Percentiles rank a stretch among this genome's conserved stretches.
These are phyloP conservation scores for Acer campestre DNA, from an alignment of 345 rosid genomes.

Conservation along the genomic window DNA sequence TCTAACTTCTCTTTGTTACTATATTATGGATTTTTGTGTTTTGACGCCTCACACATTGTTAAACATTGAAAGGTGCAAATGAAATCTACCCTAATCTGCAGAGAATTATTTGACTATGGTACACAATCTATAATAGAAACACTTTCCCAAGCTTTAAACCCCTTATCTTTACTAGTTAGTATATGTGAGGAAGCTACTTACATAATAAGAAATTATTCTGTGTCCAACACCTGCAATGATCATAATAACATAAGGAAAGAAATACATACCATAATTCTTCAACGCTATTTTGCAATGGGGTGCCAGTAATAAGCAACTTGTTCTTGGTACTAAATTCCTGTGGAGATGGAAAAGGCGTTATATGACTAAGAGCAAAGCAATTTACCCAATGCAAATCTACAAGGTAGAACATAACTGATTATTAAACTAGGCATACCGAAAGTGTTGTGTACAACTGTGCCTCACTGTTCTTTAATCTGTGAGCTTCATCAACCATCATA, in stretches of 20 bases:
- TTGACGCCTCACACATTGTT: too few species aligned
- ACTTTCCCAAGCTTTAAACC: not conserved
- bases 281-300: conserved; percentile 97
- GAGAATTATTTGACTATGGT: not conserved
- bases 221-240: not conserved
- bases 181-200: not conserved
- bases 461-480: conserved; percentile 96
- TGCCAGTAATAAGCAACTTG: conserved; percentile 96
- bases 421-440: conserved; percentile 47
- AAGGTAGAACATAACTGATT: conserved; percentile 10
- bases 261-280: conserved; percentile 92
- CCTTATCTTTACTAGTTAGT: not conserved
- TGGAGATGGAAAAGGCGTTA: conserved; percentile 16
- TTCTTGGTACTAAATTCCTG: conserved; percentile 99
- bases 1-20: too few species aligned
- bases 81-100: not conserved
- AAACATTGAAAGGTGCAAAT: not conserved
- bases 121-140: not conserved
- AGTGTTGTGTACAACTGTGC: conserved; percentile 97
- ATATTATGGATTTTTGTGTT: too few species aligned
- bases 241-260: conserved; percentile 9
- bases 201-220: not conserved
- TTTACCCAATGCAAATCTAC: conserved; percentile 12
- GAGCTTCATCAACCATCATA: conserved; percentile 99
- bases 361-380: conserved; percentile 23